Evolutionary conservation across 2,329 filamentous ascomycete species (phyloP).

Genomic region (Claviceps purpurea): DNA sequence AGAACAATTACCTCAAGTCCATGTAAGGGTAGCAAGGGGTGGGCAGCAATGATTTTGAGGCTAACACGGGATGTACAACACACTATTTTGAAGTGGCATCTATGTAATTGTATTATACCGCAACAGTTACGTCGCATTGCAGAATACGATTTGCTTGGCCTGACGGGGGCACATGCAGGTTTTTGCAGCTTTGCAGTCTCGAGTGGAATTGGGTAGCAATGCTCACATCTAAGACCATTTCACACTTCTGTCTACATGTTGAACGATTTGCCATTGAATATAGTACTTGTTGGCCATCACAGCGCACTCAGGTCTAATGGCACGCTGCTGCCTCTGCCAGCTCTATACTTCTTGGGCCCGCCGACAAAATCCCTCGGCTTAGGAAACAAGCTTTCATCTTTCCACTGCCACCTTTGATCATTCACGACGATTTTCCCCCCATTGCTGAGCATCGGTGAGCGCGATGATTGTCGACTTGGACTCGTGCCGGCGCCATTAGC

Average conservation of each 20-base stretch:
- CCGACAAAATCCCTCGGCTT: constrained; percentile 72
- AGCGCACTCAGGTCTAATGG: constrained; percentile 62
- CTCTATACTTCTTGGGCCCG: constrained; percentile 67
- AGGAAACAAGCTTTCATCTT: constrained; percentile 67
- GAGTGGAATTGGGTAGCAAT: no score
- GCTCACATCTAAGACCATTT: not conserved
- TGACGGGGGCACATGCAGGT: not conserved
- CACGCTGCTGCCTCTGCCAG: constrained; percentile 86
- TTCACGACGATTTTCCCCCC: constrained; percentile 44
- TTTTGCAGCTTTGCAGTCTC: not conserved
- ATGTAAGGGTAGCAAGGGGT: constrained; percentile 35
- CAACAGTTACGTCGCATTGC: no score
- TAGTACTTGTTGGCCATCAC: not conserved
- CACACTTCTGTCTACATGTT: not conserved
- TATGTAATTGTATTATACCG: constrained; percentile 15
- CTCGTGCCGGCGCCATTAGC: constrained; percentile 46
- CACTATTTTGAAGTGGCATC: constrained; percentile 3
- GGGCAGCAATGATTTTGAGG: not conserved
- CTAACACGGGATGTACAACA: constrained; percentile 7
- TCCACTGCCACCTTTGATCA: constrained; percentile 77
- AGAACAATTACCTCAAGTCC: constrained; percentile 71
- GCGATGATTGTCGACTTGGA: constrained; percentile 21
- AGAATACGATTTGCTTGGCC: no score
- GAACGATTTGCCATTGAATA: not conserved
- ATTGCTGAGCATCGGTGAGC: constrained; percentile 16